Evolutionary conservation across 352 stramenopile species (phyloP).

Genomic region (Thalassiosira sp.): DNA sequence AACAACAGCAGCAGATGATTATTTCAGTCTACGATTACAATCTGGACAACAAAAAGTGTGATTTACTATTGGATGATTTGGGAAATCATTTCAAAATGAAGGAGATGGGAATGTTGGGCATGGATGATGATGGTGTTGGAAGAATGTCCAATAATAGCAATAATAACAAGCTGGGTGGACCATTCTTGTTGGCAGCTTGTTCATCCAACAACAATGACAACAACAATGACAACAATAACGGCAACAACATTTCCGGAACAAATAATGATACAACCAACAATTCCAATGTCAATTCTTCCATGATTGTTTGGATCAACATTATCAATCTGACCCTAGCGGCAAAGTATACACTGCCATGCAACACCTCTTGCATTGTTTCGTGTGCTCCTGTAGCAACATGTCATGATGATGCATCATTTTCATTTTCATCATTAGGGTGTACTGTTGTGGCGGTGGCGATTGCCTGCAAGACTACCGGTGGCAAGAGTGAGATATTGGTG

Average conservation of each 20-base stretch:
- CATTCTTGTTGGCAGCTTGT: no score
- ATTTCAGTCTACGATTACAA: conserved; percentile 54
- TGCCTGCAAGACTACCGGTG: neutral
- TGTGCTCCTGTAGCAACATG: conserved; percentile 13
- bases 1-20: neutral
- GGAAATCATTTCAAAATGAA: conserved; percentile 31
- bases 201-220: no score
- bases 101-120: no score
- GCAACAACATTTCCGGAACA: neutral
- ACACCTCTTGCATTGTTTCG: conserved; percentile 8
- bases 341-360: conserved; percentile 12
- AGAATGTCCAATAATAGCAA: no score
- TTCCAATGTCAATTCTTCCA: neutral
- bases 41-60: conserved; percentile 25
- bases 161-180: no score
- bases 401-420: conserved; percentile 8
- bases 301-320: conserved; percentile 37
- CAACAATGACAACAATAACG: neutral
- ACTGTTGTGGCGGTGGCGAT: conserved; percentile 14
- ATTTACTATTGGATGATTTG: conserved; percentile 49
- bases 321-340: conserved; percentile 20
- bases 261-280: neutral
- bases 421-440: no score
- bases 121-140: no score
- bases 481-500: conserved; percentile 6